Percentiles rank a stretch among this genome's conserved stretches.
These are phyloP conservation scores for Caloboletus firmus DNA, from an alignment of 1,284 basidiomycete genomes.

Conservation along the genomic window DNA sequence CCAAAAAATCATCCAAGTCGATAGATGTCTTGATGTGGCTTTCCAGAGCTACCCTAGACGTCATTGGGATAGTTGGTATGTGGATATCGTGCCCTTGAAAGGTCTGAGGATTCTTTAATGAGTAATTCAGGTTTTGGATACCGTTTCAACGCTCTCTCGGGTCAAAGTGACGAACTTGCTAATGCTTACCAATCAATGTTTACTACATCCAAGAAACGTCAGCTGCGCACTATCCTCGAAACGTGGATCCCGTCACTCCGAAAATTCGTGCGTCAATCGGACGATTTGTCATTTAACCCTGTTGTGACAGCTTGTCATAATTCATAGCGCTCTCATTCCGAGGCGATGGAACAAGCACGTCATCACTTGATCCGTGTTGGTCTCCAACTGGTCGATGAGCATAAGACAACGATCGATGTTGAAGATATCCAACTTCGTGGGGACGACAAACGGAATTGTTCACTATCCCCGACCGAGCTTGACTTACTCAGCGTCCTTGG, in stretches of 20 bases:
- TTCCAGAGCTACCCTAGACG: constrained; percentile 64
- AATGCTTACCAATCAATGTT: constrained; percentile 57
- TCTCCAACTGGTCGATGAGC: constrained; percentile 52
- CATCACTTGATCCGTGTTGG: constrained; percentile 57
- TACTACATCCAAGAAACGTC: constrained; percentile 49
- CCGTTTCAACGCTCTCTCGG: constrained; percentile 52
- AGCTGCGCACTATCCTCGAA: constrained; percentile 56
- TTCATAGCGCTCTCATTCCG: constrained; percentile 41
- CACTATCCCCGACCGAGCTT: constrained; percentile 10
- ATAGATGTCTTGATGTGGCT: constrained; percentile 65
- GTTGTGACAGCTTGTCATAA: constrained; percentile 15
- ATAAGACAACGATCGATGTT: constrained; percentile 34
- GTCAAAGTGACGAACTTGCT: constrained; percentile 53
- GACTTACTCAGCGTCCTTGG: constrained; percentile 24
- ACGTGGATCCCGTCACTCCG: constrained; percentile 59
- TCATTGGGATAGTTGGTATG: constrained; percentile 67
- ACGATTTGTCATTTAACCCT: constrained; percentile 7
- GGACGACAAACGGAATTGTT: constrained; percentile 8
- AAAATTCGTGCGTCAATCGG: constrained; percentile 48
- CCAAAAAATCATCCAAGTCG: constrained; percentile 23
- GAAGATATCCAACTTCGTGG: constrained; percentile 25
- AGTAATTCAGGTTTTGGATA: constrained; percentile 56
- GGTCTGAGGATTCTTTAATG: background rate
- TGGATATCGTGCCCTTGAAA: background rate
- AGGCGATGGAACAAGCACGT: constrained; percentile 44